phyloP scores from a whole-genome alignment of 2,329 filamentous ascomycete species.

The Fusarium poae region DNA sequence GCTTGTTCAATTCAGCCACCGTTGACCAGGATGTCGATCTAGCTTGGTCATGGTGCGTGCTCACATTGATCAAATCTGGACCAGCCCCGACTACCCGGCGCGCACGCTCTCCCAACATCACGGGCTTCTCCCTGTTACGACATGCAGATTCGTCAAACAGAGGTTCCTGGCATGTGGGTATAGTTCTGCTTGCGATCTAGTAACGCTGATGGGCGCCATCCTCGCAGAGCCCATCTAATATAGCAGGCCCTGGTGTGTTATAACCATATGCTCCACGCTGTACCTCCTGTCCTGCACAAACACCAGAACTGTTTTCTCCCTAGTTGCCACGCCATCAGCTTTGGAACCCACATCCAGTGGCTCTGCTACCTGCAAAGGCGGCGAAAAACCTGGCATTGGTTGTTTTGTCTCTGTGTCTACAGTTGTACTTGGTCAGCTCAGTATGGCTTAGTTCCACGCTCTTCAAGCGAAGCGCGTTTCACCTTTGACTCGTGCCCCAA shows the following conservation, averaged over 20 bases:
- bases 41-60: constrained; percentile 45
- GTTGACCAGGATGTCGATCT: constrained; percentile 43
- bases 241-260: constrained; percentile 51
- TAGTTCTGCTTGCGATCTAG: constrained; percentile 47
- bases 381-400: constrained; percentile 38
- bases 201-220: constrained; percentile 41
- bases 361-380: constrained; percentile 28
- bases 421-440: constrained; percentile 45
- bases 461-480: constrained; percentile 49
- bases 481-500: constrained; percentile 44
- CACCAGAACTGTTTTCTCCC: constrained; percentile 45
- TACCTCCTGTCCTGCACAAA: constrained; percentile 43
- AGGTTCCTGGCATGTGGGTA: constrained; percentile 47
- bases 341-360: constrained; percentile 38
- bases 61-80: constrained; percentile 45
- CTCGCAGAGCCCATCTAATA: constrained; percentile 49
- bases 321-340: constrained; percentile 48
- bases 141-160: constrained; percentile 44
- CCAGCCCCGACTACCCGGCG: constrained; percentile 39
- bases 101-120: constrained; percentile 35
- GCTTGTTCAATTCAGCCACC: constrained; percentile 43
- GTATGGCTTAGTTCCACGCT: constrained; percentile 42
- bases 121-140: constrained; percentile 44
- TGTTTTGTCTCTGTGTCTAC: constrained; percentile 33
- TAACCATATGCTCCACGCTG: constrained; percentile 47